These are phyloP conservation scores for Ophiorrhiza pumila DNA, from an alignment of 257 asterid species.

Conservation along the genomic window DNA sequence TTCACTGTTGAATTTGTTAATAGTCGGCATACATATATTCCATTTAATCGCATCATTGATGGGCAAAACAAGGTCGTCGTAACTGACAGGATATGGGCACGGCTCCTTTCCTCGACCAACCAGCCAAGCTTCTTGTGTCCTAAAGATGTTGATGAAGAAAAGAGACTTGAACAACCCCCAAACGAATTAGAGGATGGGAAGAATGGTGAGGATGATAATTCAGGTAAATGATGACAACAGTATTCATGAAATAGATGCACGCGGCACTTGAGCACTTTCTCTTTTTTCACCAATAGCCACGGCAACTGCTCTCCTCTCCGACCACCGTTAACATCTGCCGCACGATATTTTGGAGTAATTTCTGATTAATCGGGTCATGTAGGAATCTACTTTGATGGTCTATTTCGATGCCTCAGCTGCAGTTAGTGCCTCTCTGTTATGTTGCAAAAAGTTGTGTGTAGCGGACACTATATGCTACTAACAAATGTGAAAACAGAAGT, in stretches of 20 bases:
- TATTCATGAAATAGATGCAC: constrained; percentile 23
- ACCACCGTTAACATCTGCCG: constrained; percentile 15
- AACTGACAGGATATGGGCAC: constrained; percentile 56
- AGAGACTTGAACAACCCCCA: constrained; percentile 13
- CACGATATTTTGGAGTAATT: constrained; percentile 25
- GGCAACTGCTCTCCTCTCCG: constrained; percentile 13
- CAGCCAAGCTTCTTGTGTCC: constrained; percentile 47
- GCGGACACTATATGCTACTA: neutral
- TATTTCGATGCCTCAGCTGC: constrained; percentile 59
- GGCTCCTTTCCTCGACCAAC: constrained; percentile 55
- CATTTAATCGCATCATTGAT: constrained; percentile 44
- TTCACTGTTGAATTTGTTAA: too few relatives aligned
- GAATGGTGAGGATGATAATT: constrained; percentile 8
- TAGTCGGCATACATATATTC: too few relatives aligned
- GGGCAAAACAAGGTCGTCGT: constrained; percentile 47
- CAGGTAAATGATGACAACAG: constrained; percentile 30
- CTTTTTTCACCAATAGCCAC: constrained; percentile 11
- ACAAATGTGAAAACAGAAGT: neutral
- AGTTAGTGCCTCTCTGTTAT: constrained; percentile 30
- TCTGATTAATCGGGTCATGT: constrained; percentile 32
- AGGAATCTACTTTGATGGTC: constrained; percentile 47
- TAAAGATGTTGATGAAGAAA: constrained; percentile 14
- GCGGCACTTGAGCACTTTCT: neutral
- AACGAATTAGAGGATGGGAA: constrained; percentile 25
- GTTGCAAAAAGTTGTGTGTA: constrained; percentile 16